Conservation (phyloP, 164 flowering plant species). For the Taxillus chinensis region DNA sequence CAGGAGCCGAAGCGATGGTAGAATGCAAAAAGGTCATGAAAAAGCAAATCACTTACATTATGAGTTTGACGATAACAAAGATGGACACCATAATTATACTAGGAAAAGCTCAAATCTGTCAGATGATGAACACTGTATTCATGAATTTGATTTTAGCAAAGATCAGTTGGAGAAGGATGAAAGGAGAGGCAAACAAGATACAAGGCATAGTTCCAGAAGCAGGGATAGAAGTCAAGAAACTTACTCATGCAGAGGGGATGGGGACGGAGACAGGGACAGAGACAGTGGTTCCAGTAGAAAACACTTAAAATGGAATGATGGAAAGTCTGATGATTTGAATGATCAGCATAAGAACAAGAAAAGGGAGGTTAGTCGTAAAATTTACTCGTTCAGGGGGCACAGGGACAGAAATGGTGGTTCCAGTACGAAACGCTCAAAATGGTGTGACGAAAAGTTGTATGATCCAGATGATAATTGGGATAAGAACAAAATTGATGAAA, state of each 20-base stretch:
- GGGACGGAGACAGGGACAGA: background rate
- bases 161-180: background rate
- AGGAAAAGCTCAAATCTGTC: conserved; percentile 8
- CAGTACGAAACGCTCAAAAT: background rate
- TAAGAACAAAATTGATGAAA: background rate
- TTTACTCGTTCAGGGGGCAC: background rate
- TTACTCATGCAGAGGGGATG: background rate
- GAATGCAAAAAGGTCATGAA: conserved; percentile 10
- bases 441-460: no score
- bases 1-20: conserved; percentile 9
- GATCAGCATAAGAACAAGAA: no score
- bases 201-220: background rate
- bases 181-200: background rate
- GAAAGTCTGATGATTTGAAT: background rate
- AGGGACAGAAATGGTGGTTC: background rate
- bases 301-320: background rate
- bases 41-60: conserved; percentile 6
- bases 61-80: background rate
- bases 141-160: background rate
- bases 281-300: background rate
- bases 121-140: background rate
- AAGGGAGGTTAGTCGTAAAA: background rate
- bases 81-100: conserved; percentile 3
- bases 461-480: background rate
- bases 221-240: background rate